Percentiles rank a stretch among this genome's conserved stretches.
Conservation (phyloP, 2,329 filamentous ascomycete genomes). For the Penicillium freii region DNA sequence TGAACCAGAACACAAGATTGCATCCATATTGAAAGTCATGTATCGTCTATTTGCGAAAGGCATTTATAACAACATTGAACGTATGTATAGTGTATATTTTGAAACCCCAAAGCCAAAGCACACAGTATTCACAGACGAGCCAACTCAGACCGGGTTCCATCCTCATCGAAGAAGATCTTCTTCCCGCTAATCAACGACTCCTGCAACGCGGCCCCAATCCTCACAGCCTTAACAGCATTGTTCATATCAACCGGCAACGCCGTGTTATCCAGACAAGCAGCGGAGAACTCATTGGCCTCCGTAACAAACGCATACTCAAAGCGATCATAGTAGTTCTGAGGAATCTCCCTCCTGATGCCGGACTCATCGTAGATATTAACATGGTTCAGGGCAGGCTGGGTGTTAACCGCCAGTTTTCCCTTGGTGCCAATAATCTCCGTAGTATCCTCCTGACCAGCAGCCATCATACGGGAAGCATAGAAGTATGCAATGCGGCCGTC, state of each 20-base stretch:
- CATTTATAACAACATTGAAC: neutral
- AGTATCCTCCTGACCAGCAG: conserved; percentile 64
- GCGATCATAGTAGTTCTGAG: conserved; percentile 62
- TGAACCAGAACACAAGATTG: neutral
- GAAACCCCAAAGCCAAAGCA: neutral
- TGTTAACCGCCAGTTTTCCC: conserved; percentile 63
- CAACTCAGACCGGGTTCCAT: conserved; percentile 48
- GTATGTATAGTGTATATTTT: neutral
- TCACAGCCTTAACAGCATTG: conserved; percentile 57
- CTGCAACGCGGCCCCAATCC: conserved; percentile 61
- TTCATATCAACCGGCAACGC: conserved; percentile 56
- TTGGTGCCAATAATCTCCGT: conserved; percentile 67
- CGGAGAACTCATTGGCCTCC: conserved; percentile 65
- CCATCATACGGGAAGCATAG: conserved; percentile 65
- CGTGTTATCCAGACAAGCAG: conserved; percentile 56
- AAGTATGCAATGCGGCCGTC: conserved; percentile 63
- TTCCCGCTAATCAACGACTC: conserved; percentile 55
- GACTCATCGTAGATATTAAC: conserved; percentile 56
- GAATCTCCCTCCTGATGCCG: conserved; percentile 60
- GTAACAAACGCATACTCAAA: conserved; percentile 64
- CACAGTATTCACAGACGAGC: conserved; percentile 36
- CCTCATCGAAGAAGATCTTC: conserved; percentile 60
- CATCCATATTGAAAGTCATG: neutral
- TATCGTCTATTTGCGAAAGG: neutral
- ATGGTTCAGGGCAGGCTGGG: conserved; percentile 56